A percentile compares a stretch with the other conserved stretches of the same genome.
Conservation (phyloP, 1,284 basidiomycete genomes). For the Cryptococcus sp. region DNA sequence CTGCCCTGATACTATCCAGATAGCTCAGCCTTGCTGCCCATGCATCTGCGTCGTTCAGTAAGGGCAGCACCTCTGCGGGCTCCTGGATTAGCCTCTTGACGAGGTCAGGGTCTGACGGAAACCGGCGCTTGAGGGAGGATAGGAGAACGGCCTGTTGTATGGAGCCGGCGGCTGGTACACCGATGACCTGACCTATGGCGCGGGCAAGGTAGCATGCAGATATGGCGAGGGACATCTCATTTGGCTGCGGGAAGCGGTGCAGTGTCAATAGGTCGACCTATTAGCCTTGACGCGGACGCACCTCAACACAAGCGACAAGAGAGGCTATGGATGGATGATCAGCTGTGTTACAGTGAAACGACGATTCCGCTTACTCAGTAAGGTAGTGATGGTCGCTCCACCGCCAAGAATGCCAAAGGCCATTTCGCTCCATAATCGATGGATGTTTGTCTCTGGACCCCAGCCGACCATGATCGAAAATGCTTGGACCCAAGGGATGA, state of each 20-base stretch:
- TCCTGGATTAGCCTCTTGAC: conserved; percentile 29
- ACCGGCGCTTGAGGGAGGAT: conserved; percentile 13
- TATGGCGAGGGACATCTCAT: conserved; percentile 32
- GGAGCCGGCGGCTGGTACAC: conserved; percentile 31
- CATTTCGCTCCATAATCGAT: conserved; percentile 31
- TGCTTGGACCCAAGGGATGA: conserved; percentile 30
- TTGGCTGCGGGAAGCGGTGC: conserved; percentile 2
- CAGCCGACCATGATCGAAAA: conserved; percentile 26
- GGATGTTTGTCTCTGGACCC: conserved; percentile 20
- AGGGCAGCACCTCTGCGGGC: conserved; percentile 26
- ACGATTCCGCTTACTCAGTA: conserved; percentile 13
- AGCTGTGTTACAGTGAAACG: not conserved
- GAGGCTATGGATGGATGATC: conserved; percentile 12
- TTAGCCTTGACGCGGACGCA: conserved; percentile 1
- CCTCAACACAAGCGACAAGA: conserved; percentile 29
- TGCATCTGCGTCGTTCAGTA: conserved; percentile 8
- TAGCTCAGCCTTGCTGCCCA: conserved; percentile 28
- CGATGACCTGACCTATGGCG: conserved; percentile 36
- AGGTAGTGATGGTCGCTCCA: conserved; percentile 22
- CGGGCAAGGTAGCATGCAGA: conserved; percentile 38
- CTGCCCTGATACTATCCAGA: conserved; percentile 28
- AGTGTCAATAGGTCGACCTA: not conserved
- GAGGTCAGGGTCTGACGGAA: conserved; percentile 11
- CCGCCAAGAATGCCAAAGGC: conserved; percentile 26
- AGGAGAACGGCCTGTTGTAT: conserved; percentile 34